These are phyloP conservation scores for Lathyrus oleraceus DNA, from an alignment of 306 rosid genomes.

Conservation along the genomic window DNA sequence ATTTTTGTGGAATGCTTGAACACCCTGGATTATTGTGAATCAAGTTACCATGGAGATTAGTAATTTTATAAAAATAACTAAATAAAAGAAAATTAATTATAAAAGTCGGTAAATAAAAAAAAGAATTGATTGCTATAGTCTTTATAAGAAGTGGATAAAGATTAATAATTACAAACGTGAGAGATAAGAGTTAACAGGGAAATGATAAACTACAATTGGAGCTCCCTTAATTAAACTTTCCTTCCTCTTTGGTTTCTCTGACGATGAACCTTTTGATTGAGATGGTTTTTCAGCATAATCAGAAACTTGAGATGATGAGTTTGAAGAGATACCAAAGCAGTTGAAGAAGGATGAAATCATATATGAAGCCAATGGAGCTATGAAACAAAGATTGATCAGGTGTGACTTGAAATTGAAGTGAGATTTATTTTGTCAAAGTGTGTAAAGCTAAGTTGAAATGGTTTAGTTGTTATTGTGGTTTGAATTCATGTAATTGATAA, in stretches of 20 bases:
- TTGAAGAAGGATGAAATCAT: slow-evolving; percentile 2
- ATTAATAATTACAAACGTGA: slow-evolving; percentile 12
- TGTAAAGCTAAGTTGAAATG: background rate
- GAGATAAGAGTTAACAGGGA: slow-evolving; percentile 20
- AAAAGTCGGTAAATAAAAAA: no score
- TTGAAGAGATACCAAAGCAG: slow-evolving; percentile 16
- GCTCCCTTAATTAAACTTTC: slow-evolving; percentile 24
- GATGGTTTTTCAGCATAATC: slow-evolving; percentile 6
- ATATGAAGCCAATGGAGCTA: background rate
- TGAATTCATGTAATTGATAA: background rate
- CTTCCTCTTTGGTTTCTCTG: slow-evolving; percentile 28
- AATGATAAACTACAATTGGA: slow-evolving; percentile 30
- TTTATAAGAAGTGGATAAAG: no score
- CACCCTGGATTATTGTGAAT: no score
- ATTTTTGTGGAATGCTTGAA: no score
- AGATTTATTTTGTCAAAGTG: no score
- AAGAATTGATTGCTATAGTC: no score
- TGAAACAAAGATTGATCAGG: no score
- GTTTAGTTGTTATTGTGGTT: background rate
- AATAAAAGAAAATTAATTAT: no score
- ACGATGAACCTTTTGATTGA: slow-evolving; percentile 1
- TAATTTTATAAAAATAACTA: no score
- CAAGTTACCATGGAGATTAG: no score
- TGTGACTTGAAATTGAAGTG: background rate
- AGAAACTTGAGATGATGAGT: slow-evolving; percentile 28